Conservation (phyloP, 495 filamentous ascomycete species). For the Penicillium soppii region DNA sequence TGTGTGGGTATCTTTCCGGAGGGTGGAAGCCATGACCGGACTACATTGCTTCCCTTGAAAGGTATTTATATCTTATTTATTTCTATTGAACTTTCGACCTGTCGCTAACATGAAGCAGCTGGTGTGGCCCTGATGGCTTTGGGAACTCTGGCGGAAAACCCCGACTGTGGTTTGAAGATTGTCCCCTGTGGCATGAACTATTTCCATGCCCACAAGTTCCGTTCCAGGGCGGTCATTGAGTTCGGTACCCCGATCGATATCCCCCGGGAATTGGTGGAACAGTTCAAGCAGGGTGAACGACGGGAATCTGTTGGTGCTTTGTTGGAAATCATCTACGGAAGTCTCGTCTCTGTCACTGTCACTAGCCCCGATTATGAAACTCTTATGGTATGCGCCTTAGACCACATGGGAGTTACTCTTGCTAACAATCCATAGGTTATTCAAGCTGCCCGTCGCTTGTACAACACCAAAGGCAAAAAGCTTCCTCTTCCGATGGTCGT, state of each 20-base stretch:
- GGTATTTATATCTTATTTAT: slow-evolving; percentile 35
- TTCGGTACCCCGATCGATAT: slow-evolving; percentile 89
- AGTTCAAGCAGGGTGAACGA: slow-evolving; percentile 79
- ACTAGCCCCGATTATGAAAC: slow-evolving; percentile 96
- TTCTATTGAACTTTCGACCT: background rate
- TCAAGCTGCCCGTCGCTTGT: slow-evolving; percentile 89
- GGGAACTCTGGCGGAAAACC: slow-evolving; percentile 83
- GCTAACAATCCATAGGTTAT: slow-evolving; percentile 60
- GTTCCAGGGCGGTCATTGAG: slow-evolving; percentile 93
- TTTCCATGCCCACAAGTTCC: slow-evolving; percentile 98
- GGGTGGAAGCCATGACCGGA: slow-evolving; percentile 94
- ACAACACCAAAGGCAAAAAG: slow-evolving; percentile 92
- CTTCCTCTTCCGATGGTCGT: slow-evolving; percentile 91
- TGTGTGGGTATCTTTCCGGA: slow-evolving; percentile 98
- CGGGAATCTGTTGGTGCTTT: slow-evolving; percentile 80
- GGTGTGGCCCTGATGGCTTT: slow-evolving; percentile 98
- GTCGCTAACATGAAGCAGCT: slow-evolving; percentile 47
- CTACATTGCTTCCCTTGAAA: slow-evolving; percentile 91
- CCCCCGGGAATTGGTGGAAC: slow-evolving; percentile 74
- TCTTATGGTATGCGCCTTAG: slow-evolving; percentile 66
- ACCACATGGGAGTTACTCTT: background rate
- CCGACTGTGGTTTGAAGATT: slow-evolving; percentile 90
- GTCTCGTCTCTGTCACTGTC: slow-evolving; percentile 85
- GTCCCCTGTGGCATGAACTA: slow-evolving; percentile 99
- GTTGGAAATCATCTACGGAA: slow-evolving; percentile 81